Conservation (phyloP, 805 yeast genomes). For the Lipomyces starkeyi region DNA sequence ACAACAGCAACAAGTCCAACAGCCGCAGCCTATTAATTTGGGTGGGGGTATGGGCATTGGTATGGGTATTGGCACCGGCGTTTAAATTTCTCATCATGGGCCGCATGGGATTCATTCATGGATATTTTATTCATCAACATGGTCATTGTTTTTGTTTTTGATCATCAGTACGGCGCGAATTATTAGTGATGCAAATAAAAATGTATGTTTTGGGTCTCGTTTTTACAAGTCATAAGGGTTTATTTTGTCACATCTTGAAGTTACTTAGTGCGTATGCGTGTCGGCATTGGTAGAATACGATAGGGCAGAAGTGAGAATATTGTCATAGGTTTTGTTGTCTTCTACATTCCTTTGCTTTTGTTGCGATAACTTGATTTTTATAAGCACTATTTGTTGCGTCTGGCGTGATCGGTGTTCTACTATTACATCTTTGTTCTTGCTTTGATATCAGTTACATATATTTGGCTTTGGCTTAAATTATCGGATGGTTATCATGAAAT, state of each 20-base stretch:
- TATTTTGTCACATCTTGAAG: slow-evolving; percentile 14
- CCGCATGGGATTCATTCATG: slow-evolving; percentile 1
- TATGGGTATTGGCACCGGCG: slow-evolving; percentile 21
- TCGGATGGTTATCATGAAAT: neutral
- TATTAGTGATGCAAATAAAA: neutral
- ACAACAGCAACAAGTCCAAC: slow-evolving; percentile 15
- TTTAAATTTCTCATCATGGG: slow-evolving; percentile 13
- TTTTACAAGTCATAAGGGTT: slow-evolving; percentile 12
- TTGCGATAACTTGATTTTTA: slow-evolving; percentile 10
- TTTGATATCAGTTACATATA: slow-evolving; percentile 4
- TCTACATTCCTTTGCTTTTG: slow-evolving; percentile 12
- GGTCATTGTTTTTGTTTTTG: slow-evolving; percentile 11
- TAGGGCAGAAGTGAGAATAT: slow-evolving; percentile 6
- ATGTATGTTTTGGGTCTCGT: slow-evolving; percentile 2
- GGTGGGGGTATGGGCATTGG: slow-evolving; percentile 23
- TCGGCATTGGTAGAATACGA: slow-evolving; percentile 8
- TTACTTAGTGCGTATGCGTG: slow-evolving; percentile 6
- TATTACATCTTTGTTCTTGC: slow-evolving; percentile 11
- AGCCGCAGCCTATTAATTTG: slow-evolving; percentile 9
- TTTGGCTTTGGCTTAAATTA: slow-evolving; percentile 9
- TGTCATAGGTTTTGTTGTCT: neutral
- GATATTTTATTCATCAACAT: slow-evolving; percentile 10
- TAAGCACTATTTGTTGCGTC: slow-evolving; percentile 11
- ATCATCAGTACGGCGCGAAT: slow-evolving; percentile 6
- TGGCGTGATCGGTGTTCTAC: slow-evolving; percentile 5